phyloP scores from a whole-genome alignment of 2,329 filamentous ascomycete species.

The Endocalyx cinctus region DNA sequence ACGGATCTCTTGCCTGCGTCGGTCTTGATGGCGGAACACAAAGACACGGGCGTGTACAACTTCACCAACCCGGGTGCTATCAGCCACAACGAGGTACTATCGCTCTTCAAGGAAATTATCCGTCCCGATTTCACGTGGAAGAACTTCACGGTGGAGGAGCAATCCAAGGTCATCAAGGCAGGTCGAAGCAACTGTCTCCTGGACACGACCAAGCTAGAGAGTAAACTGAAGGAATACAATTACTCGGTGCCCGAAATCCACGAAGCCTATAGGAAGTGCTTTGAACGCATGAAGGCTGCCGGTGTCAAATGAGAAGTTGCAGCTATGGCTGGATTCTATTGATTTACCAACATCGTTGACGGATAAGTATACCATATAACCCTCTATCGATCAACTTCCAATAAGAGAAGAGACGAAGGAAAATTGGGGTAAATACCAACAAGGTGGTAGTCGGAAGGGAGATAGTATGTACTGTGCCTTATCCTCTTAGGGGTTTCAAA shows the following conservation, averaged over 20 bases:
- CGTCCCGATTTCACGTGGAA: conserved; percentile 57
- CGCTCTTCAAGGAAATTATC: conserved; percentile 59
- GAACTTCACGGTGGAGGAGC: conserved; percentile 64
- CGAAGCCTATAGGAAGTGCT: conserved; percentile 56
- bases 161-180: conserved; percentile 63
- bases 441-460: too few relatives aligned
- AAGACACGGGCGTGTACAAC: conserved; percentile 62
- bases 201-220: conserved; percentile 57
- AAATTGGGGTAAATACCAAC: too few relatives aligned
- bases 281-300: conserved; percentile 57
- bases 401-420: too few relatives aligned
- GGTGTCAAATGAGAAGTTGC: conserved; percentile 43
- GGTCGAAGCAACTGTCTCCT: conserved; percentile 63
- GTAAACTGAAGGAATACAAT: conserved; percentile 55
- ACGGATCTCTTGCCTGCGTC: conserved; percentile 59
- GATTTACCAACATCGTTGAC: too few relatives aligned
- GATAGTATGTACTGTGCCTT: too few relatives aligned
- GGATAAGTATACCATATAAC: too few relatives aligned
- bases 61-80: conserved; percentile 68
- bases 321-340: too few relatives aligned
- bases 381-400: conserved; percentile 2
- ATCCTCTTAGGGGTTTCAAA: too few relatives aligned
- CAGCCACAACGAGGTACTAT: conserved; percentile 65
- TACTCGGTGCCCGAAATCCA: conserved; percentile 58
- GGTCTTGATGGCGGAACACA: conserved; percentile 55